Conservation (phyloP, 352 stramenopile genomes). For the Pythium dissimile region DNA sequence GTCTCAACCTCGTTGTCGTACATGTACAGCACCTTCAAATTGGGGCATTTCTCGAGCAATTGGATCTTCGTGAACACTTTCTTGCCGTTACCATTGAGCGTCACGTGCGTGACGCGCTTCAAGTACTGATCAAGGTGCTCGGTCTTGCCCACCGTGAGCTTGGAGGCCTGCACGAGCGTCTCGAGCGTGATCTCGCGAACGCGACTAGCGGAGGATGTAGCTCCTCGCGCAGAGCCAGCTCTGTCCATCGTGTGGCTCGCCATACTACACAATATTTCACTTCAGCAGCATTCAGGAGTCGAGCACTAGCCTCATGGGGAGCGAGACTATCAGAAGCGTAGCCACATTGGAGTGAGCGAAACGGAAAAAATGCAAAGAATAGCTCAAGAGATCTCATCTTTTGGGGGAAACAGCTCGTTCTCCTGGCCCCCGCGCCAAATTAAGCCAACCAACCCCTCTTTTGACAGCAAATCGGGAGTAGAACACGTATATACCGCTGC, state of each 20-base stretch:
- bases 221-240: not conserved
- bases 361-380: too few relatives aligned
- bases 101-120: constrained; percentile 68
- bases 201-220: not conserved
- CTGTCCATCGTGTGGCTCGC: not conserved
- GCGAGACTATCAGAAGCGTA: too few relatives aligned
- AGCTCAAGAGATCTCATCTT: too few relatives aligned
- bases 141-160: constrained; percentile 60
- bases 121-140: constrained; percentile 68
- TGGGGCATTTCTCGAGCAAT: constrained; percentile 58
- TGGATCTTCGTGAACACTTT: constrained; percentile 49
- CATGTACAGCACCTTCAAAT: constrained; percentile 71
- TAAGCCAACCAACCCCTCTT: too few relatives aligned
- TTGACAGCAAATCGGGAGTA: too few relatives aligned
- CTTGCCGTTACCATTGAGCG: constrained; percentile 49
- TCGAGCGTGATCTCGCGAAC: constrained; percentile 57
- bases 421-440: too few relatives aligned
- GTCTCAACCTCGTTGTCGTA: constrained; percentile 69
- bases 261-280: too few relatives aligned
- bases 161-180: constrained; percentile 55
- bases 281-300: too few relatives aligned
- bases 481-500: too few relatives aligned
- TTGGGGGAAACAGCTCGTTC: too few relatives aligned
- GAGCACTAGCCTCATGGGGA: too few relatives aligned
- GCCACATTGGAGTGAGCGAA: too few relatives aligned